Evolutionary conservation across 2,329 filamentous ascomycete species (phyloP).

Genomic region (Helicocarpus griseus): DNA sequence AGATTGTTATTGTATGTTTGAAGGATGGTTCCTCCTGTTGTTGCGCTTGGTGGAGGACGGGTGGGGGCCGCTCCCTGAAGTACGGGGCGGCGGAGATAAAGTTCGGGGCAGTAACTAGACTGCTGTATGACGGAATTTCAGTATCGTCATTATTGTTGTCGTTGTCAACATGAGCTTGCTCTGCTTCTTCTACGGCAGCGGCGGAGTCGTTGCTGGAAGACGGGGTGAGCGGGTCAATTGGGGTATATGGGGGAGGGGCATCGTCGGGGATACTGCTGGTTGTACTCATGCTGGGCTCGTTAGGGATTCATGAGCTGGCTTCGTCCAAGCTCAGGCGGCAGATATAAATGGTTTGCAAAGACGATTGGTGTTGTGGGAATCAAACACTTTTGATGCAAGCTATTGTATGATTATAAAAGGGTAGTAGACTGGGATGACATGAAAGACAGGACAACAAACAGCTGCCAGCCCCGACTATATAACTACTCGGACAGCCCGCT

Average conservation of each 20-base stretch:
- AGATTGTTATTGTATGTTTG: slow-evolving; percentile 31
- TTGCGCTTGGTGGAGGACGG: slow-evolving; percentile 8
- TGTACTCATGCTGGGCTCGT: not conserved
- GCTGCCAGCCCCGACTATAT: no score
- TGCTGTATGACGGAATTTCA: slow-evolving; percentile 3
- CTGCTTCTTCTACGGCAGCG: slow-evolving; percentile 12
- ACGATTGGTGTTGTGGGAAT: no score
- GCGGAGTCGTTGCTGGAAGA: slow-evolving; percentile 10
- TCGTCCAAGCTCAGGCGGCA: not conserved
- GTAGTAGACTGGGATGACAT: no score
- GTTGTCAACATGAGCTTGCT: slow-evolving; percentile 13
- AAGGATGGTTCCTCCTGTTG: slow-evolving; percentile 17
- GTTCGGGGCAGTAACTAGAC: not conserved
- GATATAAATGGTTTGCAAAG: not conserved
- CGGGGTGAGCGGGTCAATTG: slow-evolving; percentile 27
- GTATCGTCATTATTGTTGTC: no score
- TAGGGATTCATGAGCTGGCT: not conserved
- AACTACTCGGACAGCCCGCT: no score
- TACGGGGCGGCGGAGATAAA: slow-evolving; percentile 28
- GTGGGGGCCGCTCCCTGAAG: slow-evolving; percentile 27
- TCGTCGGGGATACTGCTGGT: slow-evolving; percentile 19
- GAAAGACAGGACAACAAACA: no score
- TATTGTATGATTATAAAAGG: no score
- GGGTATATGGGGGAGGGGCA: slow-evolving; percentile 33
- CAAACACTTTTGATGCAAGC: no score